Evolutionary conservation across 2,329 filamentous ascomycete species (phyloP).

Genomic region (Biscogniauxia mediterranea): DNA sequence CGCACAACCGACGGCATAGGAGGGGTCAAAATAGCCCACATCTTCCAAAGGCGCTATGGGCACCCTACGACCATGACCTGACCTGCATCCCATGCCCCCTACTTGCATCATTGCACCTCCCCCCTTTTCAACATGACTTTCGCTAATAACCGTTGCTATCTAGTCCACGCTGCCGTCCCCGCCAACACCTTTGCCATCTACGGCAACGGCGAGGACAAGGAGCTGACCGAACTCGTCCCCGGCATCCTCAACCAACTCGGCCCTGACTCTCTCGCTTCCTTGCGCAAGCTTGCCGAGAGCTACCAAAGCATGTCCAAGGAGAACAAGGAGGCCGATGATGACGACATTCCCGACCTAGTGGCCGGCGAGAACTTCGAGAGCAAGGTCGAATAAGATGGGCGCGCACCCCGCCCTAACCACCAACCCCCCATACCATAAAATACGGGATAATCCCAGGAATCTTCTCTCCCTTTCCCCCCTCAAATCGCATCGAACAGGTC

Average conservation of each 20-base stretch:
- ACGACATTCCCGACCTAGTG: constrained; percentile 96
- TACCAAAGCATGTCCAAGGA: constrained; percentile 99
- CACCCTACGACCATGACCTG: too few relatives aligned
- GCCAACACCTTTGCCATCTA: constrained; percentile 99
- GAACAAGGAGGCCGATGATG: constrained; percentile 77
- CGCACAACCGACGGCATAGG: background rate
- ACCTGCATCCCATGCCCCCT: too few relatives aligned
- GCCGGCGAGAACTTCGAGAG: constrained; percentile 98
- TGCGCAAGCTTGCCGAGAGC: constrained; percentile 97
- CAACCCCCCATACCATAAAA: constrained; percentile 1
- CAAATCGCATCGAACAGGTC: constrained; percentile 9
- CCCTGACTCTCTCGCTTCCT: constrained; percentile 93
- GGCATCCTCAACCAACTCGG: constrained; percentile 99
- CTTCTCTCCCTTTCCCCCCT: background rate
- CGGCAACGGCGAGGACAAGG: constrained; percentile 98
- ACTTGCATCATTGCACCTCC: too few relatives aligned
- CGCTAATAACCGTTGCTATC: background rate
- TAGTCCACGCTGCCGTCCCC: constrained; percentile 95
- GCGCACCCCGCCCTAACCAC: background rate
- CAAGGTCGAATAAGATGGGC: constrained; percentile 77
- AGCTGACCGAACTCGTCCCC: constrained; percentile 98
- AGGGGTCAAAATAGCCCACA: background rate
- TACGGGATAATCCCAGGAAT: constrained; percentile 1
- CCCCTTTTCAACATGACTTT: background rate
- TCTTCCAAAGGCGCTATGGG: background rate